A percentile compares a stretch with the other conserved stretches of the same genome.
phyloP scores from a whole-genome alignment of 1,284 basidiomycete genomes.

The Malassezia arunalokei region DNA sequence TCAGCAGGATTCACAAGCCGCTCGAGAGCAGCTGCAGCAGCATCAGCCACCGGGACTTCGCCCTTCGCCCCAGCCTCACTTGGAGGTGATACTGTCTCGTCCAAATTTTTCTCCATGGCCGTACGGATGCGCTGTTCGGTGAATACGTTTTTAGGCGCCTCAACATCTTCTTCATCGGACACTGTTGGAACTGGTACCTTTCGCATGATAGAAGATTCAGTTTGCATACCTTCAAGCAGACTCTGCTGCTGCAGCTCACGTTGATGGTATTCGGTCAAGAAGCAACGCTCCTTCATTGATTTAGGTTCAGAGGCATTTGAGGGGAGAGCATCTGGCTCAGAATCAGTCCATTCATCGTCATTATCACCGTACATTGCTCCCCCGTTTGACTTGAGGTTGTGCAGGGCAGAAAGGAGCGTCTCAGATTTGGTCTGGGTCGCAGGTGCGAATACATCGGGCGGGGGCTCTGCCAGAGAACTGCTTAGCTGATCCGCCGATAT shows the following conservation, averaged over 20 bases:
- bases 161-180: constrained; percentile 5
- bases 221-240: neutral
- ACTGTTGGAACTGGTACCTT: constrained; percentile 3
- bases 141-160: neutral
- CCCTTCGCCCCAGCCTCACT: neutral
- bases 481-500: constrained; percentile 1
- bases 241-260: neutral
- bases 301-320: neutral
- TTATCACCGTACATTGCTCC: neutral
- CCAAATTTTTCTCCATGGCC: neutral
- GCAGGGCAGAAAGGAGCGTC: constrained; percentile 1
- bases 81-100: neutral
- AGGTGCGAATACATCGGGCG: constrained; percentile 9
- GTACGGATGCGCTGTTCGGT: constrained; percentile 5
- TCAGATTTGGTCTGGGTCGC: neutral
- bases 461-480: constrained; percentile 8
- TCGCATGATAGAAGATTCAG: neutral
- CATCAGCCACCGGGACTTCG: constrained; percentile 5
- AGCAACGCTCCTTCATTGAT: constrained; percentile 3
- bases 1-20: neutral
- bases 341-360: constrained; percentile 3
- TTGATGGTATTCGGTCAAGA: constrained; percentile 2
- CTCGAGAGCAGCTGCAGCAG: constrained; percentile 8
- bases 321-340: neutral
- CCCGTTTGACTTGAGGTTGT: neutral